A percentile compares a stretch with the other conserved stretches of the same genome.
phyloP scores from a whole-genome alignment of 2,329 filamentous ascomycete genomes.

The Trichoderma cornu-damae region DNA sequence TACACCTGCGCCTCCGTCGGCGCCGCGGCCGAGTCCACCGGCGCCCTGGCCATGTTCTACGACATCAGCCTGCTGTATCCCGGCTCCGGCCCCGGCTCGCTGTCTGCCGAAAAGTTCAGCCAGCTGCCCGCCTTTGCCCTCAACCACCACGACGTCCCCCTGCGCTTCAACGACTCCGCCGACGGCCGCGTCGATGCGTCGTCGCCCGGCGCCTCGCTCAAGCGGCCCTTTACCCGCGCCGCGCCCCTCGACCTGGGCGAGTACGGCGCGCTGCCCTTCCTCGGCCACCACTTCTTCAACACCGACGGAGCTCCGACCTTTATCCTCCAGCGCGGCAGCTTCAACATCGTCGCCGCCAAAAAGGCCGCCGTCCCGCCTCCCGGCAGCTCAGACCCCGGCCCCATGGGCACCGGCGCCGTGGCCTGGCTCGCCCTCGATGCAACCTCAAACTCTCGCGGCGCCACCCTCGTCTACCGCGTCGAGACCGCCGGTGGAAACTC shows the following conservation, averaged over 20 bases:
- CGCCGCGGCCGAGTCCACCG: slow-evolving; percentile 37
- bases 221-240: slow-evolving; percentile 41
- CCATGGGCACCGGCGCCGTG: slow-evolving; percentile 47
- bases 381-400: slow-evolving; percentile 40
- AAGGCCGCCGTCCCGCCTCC: slow-evolving; percentile 49
- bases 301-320: slow-evolving; percentile 52
- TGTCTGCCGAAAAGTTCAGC: slow-evolving; percentile 37
- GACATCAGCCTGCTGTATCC: slow-evolving; percentile 52
- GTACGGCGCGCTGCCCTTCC: slow-evolving; percentile 36
- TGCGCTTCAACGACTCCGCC: slow-evolving; percentile 39
- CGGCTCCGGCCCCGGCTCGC: slow-evolving; percentile 34
- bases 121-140: slow-evolving; percentile 39
- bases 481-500: slow-evolving; percentile 48
- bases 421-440: slow-evolving; percentile 49
- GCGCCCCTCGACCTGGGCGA: slow-evolving; percentile 37
- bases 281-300: slow-evolving; percentile 67
- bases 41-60: slow-evolving; percentile 57
- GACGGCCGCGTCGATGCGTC: slow-evolving; percentile 28
- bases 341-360: slow-evolving; percentile 45
- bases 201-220: slow-evolving; percentile 39
- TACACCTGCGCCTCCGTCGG: slow-evolving; percentile 52
- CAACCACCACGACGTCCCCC: slow-evolving; percentile 40
- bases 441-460: slow-evolving; percentile 36
- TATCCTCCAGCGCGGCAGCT: slow-evolving; percentile 41
- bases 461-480: slow-evolving; percentile 49